Base-by-base conservation (phyloP, 768 basidiomycete genomes). In the Tricholoma sp. region DNA sequence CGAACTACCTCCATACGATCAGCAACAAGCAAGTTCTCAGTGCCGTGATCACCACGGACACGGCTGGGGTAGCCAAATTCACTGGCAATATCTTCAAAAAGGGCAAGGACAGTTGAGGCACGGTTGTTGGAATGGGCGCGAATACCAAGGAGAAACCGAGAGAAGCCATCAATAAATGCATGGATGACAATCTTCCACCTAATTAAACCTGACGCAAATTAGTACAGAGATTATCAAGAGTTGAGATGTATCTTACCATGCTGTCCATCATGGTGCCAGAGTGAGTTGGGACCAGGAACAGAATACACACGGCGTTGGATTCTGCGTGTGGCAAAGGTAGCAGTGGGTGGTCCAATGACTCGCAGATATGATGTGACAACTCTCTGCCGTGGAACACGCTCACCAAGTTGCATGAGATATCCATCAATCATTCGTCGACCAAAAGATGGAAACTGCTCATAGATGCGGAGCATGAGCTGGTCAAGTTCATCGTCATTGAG, bases 101-200 rank as follows among this genome's bases (percentile, higher is more conserved):
- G 55, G 3, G 64, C 46, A 9, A 76, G 64, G 2, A 79, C 75
- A 4, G 76, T 81, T 0, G 61, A 37, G 2, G 72, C 69, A 1
- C 64, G 57, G 57, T 81, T 79, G 61, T 81, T 80, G 64, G 66
- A 70, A 58, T 64, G 70, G 1, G 68, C 75, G 10, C 61, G 49
- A 24, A 79, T 60, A 5, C 70, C 74, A 2, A 66, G 66, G 1
- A 79, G 61, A 18, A 74, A 63, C 4, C 56, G 58, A 0, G 66
- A 65, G 54, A 61, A 67, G 2, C 66, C 66, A 60, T 72, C 66
- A 34, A 73, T 68, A 51, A 73, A 71, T 3, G 59, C 68, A 62
- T 71, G 69, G 24, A 68, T 67, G 22, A 73, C 65, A 47, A 73
- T 67, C 34, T 64, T 63, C 65, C 67, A 74, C 0, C 61, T 65